Conservation (phyloP, 441 rosid species). For the Bruguiera hainesii region DNA sequence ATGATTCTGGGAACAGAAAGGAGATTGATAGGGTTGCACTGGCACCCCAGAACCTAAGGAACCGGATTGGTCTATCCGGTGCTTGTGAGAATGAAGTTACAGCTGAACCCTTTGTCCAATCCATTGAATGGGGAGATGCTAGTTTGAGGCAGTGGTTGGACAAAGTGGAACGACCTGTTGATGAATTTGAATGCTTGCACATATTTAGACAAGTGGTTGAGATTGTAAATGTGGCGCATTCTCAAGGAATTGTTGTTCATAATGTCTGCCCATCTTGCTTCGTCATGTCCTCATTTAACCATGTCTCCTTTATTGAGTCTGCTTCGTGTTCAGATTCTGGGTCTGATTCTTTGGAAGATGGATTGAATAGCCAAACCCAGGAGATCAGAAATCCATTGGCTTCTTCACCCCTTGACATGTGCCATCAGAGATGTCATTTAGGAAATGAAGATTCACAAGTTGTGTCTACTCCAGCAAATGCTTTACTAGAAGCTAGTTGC, state of each 20-base stretch:
- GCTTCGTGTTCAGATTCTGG: constrained; percentile 96
- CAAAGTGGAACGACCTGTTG: constrained; percentile 60
- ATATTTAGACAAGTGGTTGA: constrained; percentile 82
- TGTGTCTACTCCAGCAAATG: constrained; percentile 30
- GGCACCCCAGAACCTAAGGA: constrained; percentile 48
- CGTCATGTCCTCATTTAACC: constrained; percentile 76
- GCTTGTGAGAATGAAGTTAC: constrained; percentile 51
- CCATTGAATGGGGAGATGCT: constrained; percentile 69
- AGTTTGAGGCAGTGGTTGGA: constrained; percentile 96
- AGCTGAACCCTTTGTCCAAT: constrained; percentile 45
- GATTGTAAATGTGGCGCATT: constrained; percentile 76
- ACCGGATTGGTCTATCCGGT: constrained; percentile 48
- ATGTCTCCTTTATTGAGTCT: constrained; percentile 87
- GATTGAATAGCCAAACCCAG: constrained; percentile 41
- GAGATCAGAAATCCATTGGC: constrained; percentile 40
- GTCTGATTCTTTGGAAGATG: constrained; percentile 82
- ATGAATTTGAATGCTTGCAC: constrained; percentile 74
- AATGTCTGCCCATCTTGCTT: constrained; percentile 91
- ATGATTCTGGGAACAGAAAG: constrained; percentile 36
- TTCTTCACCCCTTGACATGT: constrained; percentile 38
- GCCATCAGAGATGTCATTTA: constrained; percentile 30
- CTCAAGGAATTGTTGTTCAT: constrained; percentile 74
- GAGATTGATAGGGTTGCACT: constrained; percentile 41
- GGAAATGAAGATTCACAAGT: constrained; percentile 38
- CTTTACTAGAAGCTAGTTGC: constrained; percentile 53